A percentile compares a stretch with the other conserved stretches of the same genome.
Evolutionary conservation across 1,139 yeast species (phyloP).

Genomic region (Wickerhamomyces sp.): DNA sequence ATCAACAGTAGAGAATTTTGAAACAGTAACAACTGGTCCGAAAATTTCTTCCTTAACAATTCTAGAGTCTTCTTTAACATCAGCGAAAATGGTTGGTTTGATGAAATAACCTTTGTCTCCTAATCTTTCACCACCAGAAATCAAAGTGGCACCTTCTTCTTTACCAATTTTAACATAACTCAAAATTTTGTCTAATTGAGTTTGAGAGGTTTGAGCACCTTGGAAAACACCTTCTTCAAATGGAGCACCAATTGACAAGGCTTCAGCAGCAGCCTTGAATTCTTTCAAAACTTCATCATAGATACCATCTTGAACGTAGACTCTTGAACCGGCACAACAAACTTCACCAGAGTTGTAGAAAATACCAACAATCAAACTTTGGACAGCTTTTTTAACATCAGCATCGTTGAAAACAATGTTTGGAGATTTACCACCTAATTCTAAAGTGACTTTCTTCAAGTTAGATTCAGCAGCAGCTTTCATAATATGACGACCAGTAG

Average conservation of each 20-base stretch:
- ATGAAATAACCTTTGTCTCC: constrained; percentile 64
- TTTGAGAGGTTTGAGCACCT: constrained; percentile 62
- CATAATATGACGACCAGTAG: constrained; percentile 74
- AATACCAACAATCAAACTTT: constrained; percentile 42
- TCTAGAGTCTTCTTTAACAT: constrained; percentile 59
- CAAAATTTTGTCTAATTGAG: constrained; percentile 55
- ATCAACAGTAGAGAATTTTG: constrained; percentile 59
- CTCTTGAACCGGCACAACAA: constrained; percentile 67
- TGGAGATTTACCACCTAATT: constrained; percentile 66
- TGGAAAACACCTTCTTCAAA: constrained; percentile 57
- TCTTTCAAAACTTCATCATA: constrained; percentile 50
- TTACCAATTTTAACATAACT: constrained; percentile 53
- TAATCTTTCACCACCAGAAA: constrained; percentile 58
- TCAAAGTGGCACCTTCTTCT: constrained; percentile 55
- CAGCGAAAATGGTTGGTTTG: constrained; percentile 75
- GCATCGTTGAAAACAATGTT: constrained; percentile 58
- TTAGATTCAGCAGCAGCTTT: constrained; percentile 61
- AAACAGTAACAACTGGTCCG: constrained; percentile 70
- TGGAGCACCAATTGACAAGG: constrained; percentile 67
- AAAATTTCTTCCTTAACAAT: constrained; percentile 79
- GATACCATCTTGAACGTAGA: constrained; percentile 56
- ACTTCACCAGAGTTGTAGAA: constrained; percentile 68
- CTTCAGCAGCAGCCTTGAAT: constrained; percentile 62
- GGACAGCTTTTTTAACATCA: constrained; percentile 45
- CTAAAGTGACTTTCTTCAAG: constrained; percentile 74